phyloP scores from a whole-genome alignment of 1,284 basidiomycete genomes.

The Grifola frondosa region DNA sequence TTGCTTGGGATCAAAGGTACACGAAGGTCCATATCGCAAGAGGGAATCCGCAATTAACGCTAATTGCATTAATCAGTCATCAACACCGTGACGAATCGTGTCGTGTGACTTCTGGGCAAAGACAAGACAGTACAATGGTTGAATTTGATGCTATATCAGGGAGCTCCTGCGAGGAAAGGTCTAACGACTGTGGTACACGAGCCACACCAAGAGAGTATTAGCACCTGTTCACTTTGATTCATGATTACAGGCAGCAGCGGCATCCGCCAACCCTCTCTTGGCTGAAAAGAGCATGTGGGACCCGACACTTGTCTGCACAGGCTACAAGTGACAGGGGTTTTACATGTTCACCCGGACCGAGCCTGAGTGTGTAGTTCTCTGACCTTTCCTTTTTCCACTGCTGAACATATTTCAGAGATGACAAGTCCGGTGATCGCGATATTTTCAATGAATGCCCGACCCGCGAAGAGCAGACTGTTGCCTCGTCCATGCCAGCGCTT shows the following conservation, averaged over 20 bases:
- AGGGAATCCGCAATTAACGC: too few species aligned
- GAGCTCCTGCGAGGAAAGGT: conserved; percentile 84
- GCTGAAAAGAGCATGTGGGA: conserved; percentile 82
- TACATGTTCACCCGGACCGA: conserved; percentile 91
- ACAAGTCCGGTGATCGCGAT: conserved; percentile 85
- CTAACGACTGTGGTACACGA: conserved; percentile 72
- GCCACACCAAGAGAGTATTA: not conserved
- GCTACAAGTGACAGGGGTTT: conserved; percentile 89
- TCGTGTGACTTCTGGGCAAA: conserved; percentile 85
- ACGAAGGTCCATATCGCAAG: too few species aligned
- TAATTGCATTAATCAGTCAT: conserved; percentile 62
- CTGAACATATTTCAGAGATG: conserved; percentile 55
- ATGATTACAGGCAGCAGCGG: conserved; percentile 76
- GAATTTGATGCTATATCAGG: conserved; percentile 89
- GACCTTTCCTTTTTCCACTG: conserved; percentile 6
- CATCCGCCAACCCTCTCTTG: conserved; percentile 91
- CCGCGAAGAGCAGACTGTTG: conserved; percentile 91
- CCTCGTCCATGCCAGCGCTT: conserved; percentile 57
- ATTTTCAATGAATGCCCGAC: conserved; percentile 98
- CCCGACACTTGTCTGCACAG: conserved; percentile 91
- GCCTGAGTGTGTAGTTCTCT: conserved; percentile 74
- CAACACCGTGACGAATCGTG: conserved; percentile 90
- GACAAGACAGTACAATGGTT: conserved; percentile 92
- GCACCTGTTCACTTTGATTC: not conserved
- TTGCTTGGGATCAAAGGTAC: conserved; percentile 92